Conservation (phyloP, 331 rosid species). For the Spiraea crenata region DNA sequence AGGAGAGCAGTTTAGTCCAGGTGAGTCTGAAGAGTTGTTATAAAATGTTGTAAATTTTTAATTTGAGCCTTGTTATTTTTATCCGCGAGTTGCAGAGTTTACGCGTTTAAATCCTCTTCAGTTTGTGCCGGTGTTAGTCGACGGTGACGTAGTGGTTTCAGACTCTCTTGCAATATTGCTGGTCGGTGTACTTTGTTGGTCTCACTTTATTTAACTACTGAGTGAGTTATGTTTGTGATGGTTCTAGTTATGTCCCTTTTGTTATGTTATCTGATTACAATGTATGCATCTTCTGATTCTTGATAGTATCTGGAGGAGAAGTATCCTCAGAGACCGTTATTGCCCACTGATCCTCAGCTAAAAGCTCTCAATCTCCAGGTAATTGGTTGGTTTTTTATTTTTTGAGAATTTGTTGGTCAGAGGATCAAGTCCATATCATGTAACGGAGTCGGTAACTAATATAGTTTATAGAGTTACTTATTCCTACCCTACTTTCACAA, state of each 20-base stretch:
- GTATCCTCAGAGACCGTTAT: slow-evolving; percentile 35
- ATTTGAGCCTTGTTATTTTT: background rate
- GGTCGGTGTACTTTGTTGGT: slow-evolving; percentile 30
- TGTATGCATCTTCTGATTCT: slow-evolving; percentile 1
- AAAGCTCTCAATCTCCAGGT: slow-evolving; percentile 55
- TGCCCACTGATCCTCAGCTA: slow-evolving; percentile 41
- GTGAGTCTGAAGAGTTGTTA: slow-evolving; percentile 25
- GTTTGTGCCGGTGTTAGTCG: slow-evolving; percentile 49
- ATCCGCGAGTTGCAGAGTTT: slow-evolving; percentile 43
- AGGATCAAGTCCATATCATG: too few species aligned
- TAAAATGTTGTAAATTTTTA: background rate
- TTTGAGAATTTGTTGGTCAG: too few species aligned
- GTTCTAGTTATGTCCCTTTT: background rate
- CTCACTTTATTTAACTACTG: background rate
- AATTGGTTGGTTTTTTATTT: background rate
- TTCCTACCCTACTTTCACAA: too few species aligned
- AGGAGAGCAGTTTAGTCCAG: slow-evolving; percentile 55
- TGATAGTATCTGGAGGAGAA: slow-evolving; percentile 46
- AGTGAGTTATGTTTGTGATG: background rate
- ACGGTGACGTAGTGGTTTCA: slow-evolving; percentile 38
- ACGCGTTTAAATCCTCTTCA: slow-evolving; percentile 47
- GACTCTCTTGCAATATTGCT: slow-evolving; percentile 50
- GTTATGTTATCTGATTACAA: too few species aligned
- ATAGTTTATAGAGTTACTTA: too few species aligned
- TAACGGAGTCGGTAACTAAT: too few species aligned